phyloP scores from a whole-genome alignment of 805 yeast genomes.

The Ogataea trehalophila region DNA sequence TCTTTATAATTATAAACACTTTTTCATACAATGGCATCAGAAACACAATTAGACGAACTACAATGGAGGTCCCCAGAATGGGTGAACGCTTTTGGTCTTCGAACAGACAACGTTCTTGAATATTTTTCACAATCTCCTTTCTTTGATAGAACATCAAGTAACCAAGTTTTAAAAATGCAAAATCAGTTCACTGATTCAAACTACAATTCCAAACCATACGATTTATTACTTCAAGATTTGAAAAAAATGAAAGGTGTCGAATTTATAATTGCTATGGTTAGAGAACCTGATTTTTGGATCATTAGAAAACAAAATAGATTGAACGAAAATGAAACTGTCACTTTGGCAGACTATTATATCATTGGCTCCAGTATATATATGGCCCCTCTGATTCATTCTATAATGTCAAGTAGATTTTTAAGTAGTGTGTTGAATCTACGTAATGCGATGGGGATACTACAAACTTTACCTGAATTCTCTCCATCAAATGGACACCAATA shows the following conservation, averaged over 20 bases:
- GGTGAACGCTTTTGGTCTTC: slow-evolving; percentile 83
- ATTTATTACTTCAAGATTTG: slow-evolving; percentile 43
- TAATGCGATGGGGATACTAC: slow-evolving; percentile 43
- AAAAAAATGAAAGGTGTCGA: slow-evolving; percentile 81
- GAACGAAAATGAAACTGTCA: slow-evolving; percentile 44
- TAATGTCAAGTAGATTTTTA: slow-evolving; percentile 66
- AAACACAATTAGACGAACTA: slow-evolving; percentile 66
- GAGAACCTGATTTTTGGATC: slow-evolving; percentile 93
- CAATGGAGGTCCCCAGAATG: slow-evolving; percentile 99
- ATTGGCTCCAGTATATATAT: slow-evolving; percentile 90
- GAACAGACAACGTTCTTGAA: slow-evolving; percentile 87
- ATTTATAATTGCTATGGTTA: slow-evolving; percentile 64
- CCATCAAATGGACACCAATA: slow-evolving; percentile 60
- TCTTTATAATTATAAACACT: too few relatives aligned
- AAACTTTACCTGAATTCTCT: slow-evolving; percentile 47
- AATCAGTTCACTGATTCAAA: slow-evolving; percentile 65
- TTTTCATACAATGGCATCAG: slow-evolving; percentile 7
- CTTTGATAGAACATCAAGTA: slow-evolving; percentile 89
- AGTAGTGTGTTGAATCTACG: slow-evolving; percentile 42
- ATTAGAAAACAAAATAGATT: slow-evolving; percentile 74
- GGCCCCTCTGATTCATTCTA: slow-evolving; percentile 73
- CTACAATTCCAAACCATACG: slow-evolving; percentile 30
- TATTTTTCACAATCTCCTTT: slow-evolving; percentile 94
- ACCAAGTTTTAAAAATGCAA: slow-evolving; percentile 94
- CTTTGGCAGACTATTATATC: slow-evolving; percentile 76